Evolutionary conservation across 2,329 filamentous ascomycete genomes (phyloP).

Genomic region (Scytalidium lignicola): DNA sequence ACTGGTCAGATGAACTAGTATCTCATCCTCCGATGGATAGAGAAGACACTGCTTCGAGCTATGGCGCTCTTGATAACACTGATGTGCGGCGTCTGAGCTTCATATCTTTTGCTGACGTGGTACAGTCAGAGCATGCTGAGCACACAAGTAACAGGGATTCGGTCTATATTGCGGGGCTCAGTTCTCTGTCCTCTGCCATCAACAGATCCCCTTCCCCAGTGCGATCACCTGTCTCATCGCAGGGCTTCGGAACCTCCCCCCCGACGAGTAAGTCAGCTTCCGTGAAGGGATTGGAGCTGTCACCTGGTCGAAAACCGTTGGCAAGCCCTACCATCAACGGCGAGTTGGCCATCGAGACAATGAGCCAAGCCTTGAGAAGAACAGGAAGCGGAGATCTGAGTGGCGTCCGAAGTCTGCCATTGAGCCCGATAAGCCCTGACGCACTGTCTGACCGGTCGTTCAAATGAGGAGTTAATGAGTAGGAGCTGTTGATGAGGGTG

Average conservation of each 20-base stretch:
- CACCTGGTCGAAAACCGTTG: slow-evolving; percentile 50
- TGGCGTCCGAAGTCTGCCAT: slow-evolving; percentile 48
- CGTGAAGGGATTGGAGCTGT: slow-evolving; percentile 68
- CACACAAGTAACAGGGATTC: slow-evolving; percentile 61
- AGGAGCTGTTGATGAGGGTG: neutral
- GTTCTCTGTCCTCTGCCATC: slow-evolving; percentile 48
- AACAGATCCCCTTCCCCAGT: slow-evolving; percentile 77
- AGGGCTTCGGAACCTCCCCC: slow-evolving; percentile 63
- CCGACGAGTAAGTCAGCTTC: slow-evolving; percentile 72
- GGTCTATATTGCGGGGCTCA: slow-evolving; percentile 62
- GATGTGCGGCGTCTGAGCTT: slow-evolving; percentile 86
- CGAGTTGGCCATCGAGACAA: slow-evolving; percentile 87
- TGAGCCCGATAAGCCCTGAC: slow-evolving; percentile 49
- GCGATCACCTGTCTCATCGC: slow-evolving; percentile 71
- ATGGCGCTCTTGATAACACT: slow-evolving; percentile 69
- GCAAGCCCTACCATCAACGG: slow-evolving; percentile 59
- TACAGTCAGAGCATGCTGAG: slow-evolving; percentile 74
- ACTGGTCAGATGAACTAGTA: slow-evolving; percentile 40
- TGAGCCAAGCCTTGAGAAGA: slow-evolving; percentile 81
- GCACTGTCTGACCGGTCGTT: slow-evolving; percentile 22
- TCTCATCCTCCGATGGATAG: slow-evolving; percentile 39
- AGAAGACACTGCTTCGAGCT: slow-evolving; percentile 66
- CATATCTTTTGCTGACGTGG: slow-evolving; percentile 94
- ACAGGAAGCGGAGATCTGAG: slow-evolving; percentile 79
- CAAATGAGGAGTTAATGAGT: slow-evolving; percentile 8